These are phyloP conservation scores for Shiraia bambusicola DNA, from an alignment of 2,329 filamentous ascomycete species.

Conservation along the genomic window DNA sequence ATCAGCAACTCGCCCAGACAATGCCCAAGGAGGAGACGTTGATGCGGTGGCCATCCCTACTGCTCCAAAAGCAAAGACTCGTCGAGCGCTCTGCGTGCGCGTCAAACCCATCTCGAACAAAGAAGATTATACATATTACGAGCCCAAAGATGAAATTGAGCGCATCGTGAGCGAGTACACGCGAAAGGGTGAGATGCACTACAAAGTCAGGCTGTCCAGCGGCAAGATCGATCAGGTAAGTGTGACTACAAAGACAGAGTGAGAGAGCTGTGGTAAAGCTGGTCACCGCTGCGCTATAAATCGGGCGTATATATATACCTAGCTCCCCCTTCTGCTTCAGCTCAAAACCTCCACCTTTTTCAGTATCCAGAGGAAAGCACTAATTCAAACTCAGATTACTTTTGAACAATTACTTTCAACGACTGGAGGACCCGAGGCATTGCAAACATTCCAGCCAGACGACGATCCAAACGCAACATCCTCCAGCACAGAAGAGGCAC, in stretches of 20 bases:
- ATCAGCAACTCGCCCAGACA: constrained; percentile 13
- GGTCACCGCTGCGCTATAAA: not conserved
- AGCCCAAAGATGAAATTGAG: constrained; percentile 39
- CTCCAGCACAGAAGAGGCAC: constrained; percentile 11
- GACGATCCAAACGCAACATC: constrained; percentile 18
- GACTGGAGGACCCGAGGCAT: constrained; percentile 50
- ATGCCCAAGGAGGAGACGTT: constrained; percentile 12
- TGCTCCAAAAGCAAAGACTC: constrained; percentile 4
- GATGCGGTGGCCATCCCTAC: constrained; percentile 1
- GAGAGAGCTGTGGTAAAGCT: not conserved
- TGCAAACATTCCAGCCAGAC: constrained; percentile 45
- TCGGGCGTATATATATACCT: constrained; percentile 1
- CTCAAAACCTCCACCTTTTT: not conserved
- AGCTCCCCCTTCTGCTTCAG: not conserved
- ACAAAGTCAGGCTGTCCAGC: constrained; percentile 48
- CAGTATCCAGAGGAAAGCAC: not conserved
- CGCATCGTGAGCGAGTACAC: constrained; percentile 44
- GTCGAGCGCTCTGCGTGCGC: constrained; percentile 27
- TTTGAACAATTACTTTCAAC: constrained; percentile 49
- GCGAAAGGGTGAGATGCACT: constrained; percentile 37
- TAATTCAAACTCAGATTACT: constrained; percentile 43
- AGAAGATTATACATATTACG: constrained; percentile 39
- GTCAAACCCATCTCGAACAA: constrained; percentile 26
- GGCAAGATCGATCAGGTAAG: constrained; percentile 46
- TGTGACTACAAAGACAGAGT: constrained; percentile 12